phyloP scores from a whole-genome alignment of 2,329 filamentous ascomycete species.

The Fusarium sp. region DNA sequence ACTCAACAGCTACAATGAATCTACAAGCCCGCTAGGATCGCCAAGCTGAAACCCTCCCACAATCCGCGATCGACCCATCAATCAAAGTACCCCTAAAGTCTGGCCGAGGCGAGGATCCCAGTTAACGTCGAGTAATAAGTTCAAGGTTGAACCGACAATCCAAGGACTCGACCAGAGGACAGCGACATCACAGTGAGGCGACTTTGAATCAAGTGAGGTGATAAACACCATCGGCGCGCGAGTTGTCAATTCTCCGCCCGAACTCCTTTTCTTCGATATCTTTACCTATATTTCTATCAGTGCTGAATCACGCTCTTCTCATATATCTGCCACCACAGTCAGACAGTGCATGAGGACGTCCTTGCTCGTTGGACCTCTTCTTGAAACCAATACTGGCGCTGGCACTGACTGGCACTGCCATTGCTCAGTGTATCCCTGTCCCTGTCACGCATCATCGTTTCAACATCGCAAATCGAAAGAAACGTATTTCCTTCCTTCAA shows the following conservation, averaged over 20 bases:
- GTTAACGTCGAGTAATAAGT: constrained; percentile 24
- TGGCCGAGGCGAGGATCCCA: constrained; percentile 9
- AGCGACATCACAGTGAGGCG: constrained; percentile 23
- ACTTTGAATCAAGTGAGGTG: constrained; percentile 29
- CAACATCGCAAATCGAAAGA: constrained; percentile 1
- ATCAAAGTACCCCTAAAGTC: constrained; percentile 9
- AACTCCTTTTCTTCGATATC: background rate
- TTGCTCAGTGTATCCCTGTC: background rate
- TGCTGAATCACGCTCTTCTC: background rate
- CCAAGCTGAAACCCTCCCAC: constrained; percentile 31
- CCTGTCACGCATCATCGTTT: background rate
- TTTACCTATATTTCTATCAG: background rate
- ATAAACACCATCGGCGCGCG: background rate
- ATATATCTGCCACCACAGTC: background rate
- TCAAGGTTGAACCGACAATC: constrained; percentile 16
- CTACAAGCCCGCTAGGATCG: constrained; percentile 7
- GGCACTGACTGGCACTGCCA: background rate
- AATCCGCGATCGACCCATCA: constrained; percentile 19
- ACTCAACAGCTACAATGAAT: background rate
- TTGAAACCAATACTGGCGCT: background rate
- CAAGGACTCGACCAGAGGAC: background rate
- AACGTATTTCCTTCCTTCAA: background rate
- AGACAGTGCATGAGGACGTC: background rate
- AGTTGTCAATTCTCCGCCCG: background rate
- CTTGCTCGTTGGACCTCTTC: background rate